A percentile compares a stretch with the other conserved stretches of the same genome.
phyloP scores from a whole-genome alignment of 2,329 filamentous ascomycete species.

The Venturia nashicola region DNA sequence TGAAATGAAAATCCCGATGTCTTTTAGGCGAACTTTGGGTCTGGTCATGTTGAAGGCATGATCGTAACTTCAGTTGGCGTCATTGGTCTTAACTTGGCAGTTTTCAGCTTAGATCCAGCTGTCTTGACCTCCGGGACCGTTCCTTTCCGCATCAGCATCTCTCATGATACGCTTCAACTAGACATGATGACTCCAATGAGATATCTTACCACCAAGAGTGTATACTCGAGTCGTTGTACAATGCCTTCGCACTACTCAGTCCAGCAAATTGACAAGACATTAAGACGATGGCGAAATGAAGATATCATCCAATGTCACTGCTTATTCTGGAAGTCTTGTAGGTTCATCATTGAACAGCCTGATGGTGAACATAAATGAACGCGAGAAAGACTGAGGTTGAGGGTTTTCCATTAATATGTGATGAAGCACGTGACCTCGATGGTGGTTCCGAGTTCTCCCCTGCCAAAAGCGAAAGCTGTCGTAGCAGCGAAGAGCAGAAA shows the following conservation, averaged over 20 bases:
- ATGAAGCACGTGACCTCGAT: no score
- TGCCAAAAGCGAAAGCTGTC: no score
- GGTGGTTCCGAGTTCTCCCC: no score
- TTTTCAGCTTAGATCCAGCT: neutral
- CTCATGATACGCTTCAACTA: neutral
- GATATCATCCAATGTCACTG: no score
- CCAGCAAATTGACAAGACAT: no score
- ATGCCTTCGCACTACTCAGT: neutral
- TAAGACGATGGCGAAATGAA: no score
- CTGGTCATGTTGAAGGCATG: neutral
- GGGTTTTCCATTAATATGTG: no score
- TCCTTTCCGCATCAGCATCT: neutral
- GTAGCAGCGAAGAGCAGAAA: no score
- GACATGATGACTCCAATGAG: neutral
- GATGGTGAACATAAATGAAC: no score
- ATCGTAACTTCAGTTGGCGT: neutral
- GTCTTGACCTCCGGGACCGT: neutral
- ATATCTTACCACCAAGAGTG: neutral
- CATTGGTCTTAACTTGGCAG: neutral
- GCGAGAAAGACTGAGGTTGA: no score
- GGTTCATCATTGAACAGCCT: no score
- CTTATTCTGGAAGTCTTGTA: no score
- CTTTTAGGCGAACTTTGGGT: neutral
- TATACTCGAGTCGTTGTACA: neutral
- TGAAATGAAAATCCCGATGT: neutral